Evolutionary conservation across 805 yeast genomes (phyloP), one percentile per base, ranked within the genome.

Genomic region (Ogataea ganodermae): DNA sequence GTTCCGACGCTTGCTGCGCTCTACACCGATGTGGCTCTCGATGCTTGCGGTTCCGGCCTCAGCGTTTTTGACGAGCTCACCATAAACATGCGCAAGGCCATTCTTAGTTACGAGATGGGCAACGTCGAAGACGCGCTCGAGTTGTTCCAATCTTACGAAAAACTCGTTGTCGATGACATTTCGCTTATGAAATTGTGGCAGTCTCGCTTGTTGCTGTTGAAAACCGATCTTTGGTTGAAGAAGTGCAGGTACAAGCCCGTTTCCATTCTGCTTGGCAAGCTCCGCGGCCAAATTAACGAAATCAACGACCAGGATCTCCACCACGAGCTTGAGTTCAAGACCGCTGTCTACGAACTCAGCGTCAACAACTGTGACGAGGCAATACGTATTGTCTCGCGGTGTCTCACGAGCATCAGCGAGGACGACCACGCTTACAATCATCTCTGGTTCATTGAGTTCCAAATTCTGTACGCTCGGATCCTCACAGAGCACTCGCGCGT

Each of bases 21-120:
- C 2, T 81, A 80, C 59, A 62, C 67, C n/a, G 74, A 72, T 3
- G 64, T 80, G 27, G 78, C 81, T 0, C 36, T 70, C n/a, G 71
- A 67, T 2, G 65, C 71, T 27, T 68, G 77, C 6, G 63, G 66
- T 1, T 57, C 56, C 5, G 55, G 49, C 13, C 49, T 56, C 17
- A 70, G 72, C 41, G 54, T 69, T 4, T 66, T 66, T 18, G 83
- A 79, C 35, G 63, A 64, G 42, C 61, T 73, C 4, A 57, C 71
- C 2, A 61, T 75, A 7, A 53, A 60, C 42, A 65, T 77, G 24
- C 64, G 84, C 42, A 61, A 63, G 39, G 71, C 78, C 1, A 60
- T 63, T 44, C 45, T 73, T 4, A 52, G 58, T 13, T 78, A 67
- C 51, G 53, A 60, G 3, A 57, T 58, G 28, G 82, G 80, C 2